Percentiles rank a stretch among this genome's conserved stretches.
Evolutionary conservation across 345 rosid species (phyloP).

Genomic region (Pugionium cornutum): DNA sequence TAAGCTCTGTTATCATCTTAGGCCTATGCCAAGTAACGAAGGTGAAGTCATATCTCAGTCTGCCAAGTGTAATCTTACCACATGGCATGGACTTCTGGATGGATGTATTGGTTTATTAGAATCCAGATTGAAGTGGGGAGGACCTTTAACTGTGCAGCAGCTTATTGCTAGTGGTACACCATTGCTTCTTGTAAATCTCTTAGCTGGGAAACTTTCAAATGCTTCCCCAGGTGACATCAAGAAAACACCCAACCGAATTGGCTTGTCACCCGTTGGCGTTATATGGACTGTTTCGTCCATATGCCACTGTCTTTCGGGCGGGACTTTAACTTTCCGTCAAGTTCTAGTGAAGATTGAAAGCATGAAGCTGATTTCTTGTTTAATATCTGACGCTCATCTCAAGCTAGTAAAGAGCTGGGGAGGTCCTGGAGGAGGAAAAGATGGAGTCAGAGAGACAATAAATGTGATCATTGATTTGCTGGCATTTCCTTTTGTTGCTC

Average conservation of each 20-base stretch:
- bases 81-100: slow-evolving; percentile 88
- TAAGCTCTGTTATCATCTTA: slow-evolving; percentile 74
- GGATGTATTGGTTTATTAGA: slow-evolving; percentile 93
- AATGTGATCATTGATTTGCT: slow-evolving; percentile 77
- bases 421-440: slow-evolving; percentile 91
- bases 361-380: slow-evolving; percentile 55
- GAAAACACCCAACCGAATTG: slow-evolving; percentile 45
- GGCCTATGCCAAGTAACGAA: slow-evolving; percentile 48
- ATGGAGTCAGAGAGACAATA: slow-evolving; percentile 76
- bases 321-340: slow-evolving; percentile 71
- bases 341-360: slow-evolving; percentile 64
- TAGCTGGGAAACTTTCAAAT: slow-evolving; percentile 50
- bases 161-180: slow-evolving; percentile 83
- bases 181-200: slow-evolving; percentile 65
- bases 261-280: slow-evolving; percentile 85
- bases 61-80: slow-evolving; percentile 50
- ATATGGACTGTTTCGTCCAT: slow-evolving; percentile 86
- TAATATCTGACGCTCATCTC: slow-evolving; percentile 75
- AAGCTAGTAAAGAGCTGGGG: slow-evolving; percentile 82
- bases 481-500: slow-evolving; percentile 91
- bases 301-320: slow-evolving; percentile 81
- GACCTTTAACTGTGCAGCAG: slow-evolving; percentile 80
- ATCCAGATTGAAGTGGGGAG: slow-evolving; percentile 80
- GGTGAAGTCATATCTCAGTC: slow-evolving; percentile 40
- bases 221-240: slow-evolving; percentile 48